These are phyloP conservation scores for Eucalyptus fibrosa DNA, from an alignment of 345 rosid species.

Conservation along the genomic window DNA sequence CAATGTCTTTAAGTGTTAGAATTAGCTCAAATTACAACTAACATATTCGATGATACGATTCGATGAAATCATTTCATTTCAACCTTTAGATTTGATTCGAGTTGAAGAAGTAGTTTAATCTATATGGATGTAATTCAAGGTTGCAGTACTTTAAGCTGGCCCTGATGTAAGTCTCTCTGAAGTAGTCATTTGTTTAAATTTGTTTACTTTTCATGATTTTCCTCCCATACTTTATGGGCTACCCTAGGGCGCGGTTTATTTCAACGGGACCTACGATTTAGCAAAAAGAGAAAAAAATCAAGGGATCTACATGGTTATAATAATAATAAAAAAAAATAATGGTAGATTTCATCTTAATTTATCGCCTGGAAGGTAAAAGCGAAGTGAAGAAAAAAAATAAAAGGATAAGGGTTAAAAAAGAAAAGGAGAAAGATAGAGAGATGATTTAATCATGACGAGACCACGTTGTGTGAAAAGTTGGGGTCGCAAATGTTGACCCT, in stretches of 20 bases:
- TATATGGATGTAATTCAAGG: not conserved
- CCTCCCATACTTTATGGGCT: not conserved
- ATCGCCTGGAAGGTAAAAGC: not conserved
- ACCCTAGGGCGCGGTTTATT: not conserved
- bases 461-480: not conserved
- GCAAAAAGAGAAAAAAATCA: not conserved
- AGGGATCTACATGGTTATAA: not conserved
- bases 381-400: not conserved
- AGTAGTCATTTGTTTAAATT: not conserved
- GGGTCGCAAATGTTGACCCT: not conserved
- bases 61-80: accelerated
- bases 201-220: not conserved
- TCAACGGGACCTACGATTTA: not conserved
- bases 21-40: not conserved
- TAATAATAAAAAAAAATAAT: too few relatives aligned
- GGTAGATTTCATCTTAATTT: not conserved
- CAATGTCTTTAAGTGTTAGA: not conserved
- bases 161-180: not conserved
- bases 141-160: not conserved
- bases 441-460: not conserved
- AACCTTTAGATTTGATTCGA: not conserved
- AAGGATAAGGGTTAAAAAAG: not conserved
- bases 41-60: accelerated
- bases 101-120: not conserved
- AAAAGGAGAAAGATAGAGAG: not conserved